Base-by-base conservation (phyloP, 2,329 filamentous ascomycete species). In the Talaromyces sp. region DNA sequence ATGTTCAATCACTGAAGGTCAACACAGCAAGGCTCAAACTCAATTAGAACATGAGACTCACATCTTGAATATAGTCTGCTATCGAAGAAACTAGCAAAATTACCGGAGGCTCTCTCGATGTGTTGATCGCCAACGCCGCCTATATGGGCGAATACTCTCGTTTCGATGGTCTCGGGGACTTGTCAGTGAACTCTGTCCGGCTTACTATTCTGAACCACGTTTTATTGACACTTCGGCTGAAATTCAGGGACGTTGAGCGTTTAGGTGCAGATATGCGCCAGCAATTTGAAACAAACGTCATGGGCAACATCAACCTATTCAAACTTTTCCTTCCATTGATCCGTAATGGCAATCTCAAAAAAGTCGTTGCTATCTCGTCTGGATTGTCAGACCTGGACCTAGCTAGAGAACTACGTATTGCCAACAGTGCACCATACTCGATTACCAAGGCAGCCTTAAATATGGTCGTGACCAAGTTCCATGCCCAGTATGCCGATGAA, bases 361-460 rank as follows among this genome's bases (percentile, higher is more conserved):
- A 87, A 68, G 75, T 85, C 21, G 77, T 83, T 31, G 67, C 77
- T 23, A 77, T 87, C 5, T 78, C 80, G 5, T 79, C 70, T 0
- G 84, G 82, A 21, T 60, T 79, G 44, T 81, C 79, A 0, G 84
- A 86, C 63, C n/a, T 75, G 0, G 78, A 83, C 1, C 57, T 83
- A 1, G 75, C 74, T 60, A 74, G 72, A 12, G 60, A 79, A 0
- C 69, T 67, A 18, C 73, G 75, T 0, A 66, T 85, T 44, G 70
- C 74, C 0, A 58, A 70, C 1, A 65, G 67, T 0, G 65, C 73
- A 0, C 69, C 79, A 0, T 87, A 87, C 65, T 65, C 80, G 0
- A 75, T 77, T 21, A 80, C 75, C 69, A 84, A 86, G 69, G 83
- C 78, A 0, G 85, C 81, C 0, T n/a, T 82, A 48, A 87, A 87